Conservation (phyloP, 495 filamentous ascomycete species). For the Penicillium samsonianum region DNA sequence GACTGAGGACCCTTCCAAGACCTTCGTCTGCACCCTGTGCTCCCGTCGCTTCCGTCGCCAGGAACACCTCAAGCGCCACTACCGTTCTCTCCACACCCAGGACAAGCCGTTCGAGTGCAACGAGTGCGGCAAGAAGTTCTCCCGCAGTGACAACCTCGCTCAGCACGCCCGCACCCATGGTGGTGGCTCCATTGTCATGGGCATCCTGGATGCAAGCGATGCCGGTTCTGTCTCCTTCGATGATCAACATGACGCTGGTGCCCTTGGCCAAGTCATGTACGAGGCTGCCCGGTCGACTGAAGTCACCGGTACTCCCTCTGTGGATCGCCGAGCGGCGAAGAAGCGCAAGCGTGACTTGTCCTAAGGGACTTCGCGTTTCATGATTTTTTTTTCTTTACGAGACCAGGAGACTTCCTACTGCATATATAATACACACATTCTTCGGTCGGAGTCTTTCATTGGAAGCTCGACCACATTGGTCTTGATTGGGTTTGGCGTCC, state of each 20-base stretch:
- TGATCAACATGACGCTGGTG: constrained; percentile 60
- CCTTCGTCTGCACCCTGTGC: constrained; percentile 94
- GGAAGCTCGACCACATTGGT: constrained; percentile 25
- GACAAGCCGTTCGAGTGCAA: constrained; percentile 98
- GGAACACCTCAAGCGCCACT: constrained; percentile 98
- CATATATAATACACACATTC: constrained; percentile 36
- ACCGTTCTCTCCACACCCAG: constrained; percentile 95
- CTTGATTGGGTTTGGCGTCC: constrained; percentile 46
- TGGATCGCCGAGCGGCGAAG: constrained; percentile 58
- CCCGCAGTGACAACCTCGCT: constrained; percentile 92
- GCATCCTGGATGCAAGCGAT: constrained; percentile 71
- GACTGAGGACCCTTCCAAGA: constrained; percentile 98
- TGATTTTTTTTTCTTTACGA: constrained; percentile 39
- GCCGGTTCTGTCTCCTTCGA: constrained; percentile 42
- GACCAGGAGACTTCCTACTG: constrained; percentile 48
- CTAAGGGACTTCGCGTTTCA: constrained; percentile 24
- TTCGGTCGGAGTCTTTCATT: constrained; percentile 18
- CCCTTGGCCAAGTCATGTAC: constrained; percentile 72
- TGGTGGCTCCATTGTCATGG: constrained; percentile 84
- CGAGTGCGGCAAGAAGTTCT: constrained; percentile 99
- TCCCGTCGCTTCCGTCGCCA: constrained; percentile 96
- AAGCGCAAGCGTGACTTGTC: constrained; percentile 73
- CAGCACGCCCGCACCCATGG: constrained; percentile 97
- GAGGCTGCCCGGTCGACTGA: constrained; percentile 69
- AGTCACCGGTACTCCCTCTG: constrained; percentile 44